Evolutionary conservation across 2,329 filamentous ascomycete species (phyloP).

Genomic region (Tolypocladium amazonense): DNA sequence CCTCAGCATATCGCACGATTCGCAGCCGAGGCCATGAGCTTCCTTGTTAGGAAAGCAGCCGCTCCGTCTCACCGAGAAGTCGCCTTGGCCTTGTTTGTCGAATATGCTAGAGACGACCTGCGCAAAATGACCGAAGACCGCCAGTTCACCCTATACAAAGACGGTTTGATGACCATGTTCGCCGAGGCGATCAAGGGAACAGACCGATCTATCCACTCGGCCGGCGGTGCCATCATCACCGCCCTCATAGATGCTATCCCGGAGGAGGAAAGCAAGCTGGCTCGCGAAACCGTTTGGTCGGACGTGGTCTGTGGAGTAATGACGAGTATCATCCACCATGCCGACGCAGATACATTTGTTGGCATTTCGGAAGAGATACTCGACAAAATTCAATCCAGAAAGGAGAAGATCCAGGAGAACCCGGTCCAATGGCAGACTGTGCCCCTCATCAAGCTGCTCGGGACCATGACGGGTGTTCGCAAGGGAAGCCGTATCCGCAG

Average conservation of each 20-base stretch:
- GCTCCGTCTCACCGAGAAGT: slow-evolving; percentile 64
- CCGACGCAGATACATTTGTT: slow-evolving; percentile 61
- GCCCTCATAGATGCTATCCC: slow-evolving; percentile 41
- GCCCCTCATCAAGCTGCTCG: slow-evolving; percentile 49
- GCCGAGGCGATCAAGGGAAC: slow-evolving; percentile 67
- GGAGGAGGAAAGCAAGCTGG: slow-evolving; percentile 35
- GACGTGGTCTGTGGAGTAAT: slow-evolving; percentile 66
- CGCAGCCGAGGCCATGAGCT: slow-evolving; percentile 89
- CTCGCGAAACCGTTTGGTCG: slow-evolving; percentile 40
- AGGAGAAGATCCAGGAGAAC: slow-evolving; percentile 16
- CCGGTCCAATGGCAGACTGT: slow-evolving; percentile 26
- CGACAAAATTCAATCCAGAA: slow-evolving; percentile 30
- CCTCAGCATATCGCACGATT: slow-evolving; percentile 85
- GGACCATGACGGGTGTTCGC: slow-evolving; percentile 65
- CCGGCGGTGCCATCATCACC: slow-evolving; percentile 41
- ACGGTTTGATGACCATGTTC: slow-evolving; percentile 87
- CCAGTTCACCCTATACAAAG: slow-evolving; percentile 60
- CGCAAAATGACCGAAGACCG: slow-evolving; percentile 38
- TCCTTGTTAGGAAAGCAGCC: slow-evolving; percentile 82
- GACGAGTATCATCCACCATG: slow-evolving; percentile 75
- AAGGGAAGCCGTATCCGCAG: slow-evolving; percentile 63
- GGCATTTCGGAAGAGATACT: slow-evolving; percentile 55
- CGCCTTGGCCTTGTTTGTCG: slow-evolving; percentile 60
- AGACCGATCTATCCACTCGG: slow-evolving; percentile 48
- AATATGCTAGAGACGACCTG: slow-evolving; percentile 62